A percentile compares a stretch with the other conserved stretches of the same genome.
Conservation (phyloP, 371 early-diverging fungal genomes). For the Blastocladiella emersonii region DNA sequence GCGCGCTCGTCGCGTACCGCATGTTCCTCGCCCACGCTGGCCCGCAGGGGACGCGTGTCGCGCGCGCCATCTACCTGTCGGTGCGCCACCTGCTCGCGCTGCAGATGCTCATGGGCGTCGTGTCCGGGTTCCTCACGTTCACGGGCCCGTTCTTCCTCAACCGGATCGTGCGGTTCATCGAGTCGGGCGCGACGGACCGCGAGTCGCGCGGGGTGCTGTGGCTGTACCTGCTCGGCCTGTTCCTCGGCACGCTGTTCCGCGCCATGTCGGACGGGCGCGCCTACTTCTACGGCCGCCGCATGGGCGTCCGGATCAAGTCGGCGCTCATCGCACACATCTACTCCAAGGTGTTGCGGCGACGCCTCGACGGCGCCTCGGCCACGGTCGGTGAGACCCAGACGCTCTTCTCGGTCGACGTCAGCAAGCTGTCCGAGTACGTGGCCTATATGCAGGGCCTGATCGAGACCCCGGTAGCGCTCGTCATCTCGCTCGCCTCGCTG, state of each 20-base stretch:
- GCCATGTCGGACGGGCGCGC: neutral
- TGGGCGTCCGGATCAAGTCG: neutral
- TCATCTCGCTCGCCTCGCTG: neutral
- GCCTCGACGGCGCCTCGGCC: neutral
- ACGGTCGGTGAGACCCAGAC: conserved; percentile 1
- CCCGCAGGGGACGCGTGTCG: neutral
- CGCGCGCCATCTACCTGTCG: neutral
- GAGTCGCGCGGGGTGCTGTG: neutral
- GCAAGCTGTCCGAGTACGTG: neutral
- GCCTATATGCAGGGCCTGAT: neutral
- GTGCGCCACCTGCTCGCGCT: neutral
- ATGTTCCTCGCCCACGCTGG: neutral
- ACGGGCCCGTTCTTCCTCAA: conserved; percentile 3
- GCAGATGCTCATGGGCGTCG: neutral
- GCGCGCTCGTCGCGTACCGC: neutral
- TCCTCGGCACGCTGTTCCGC: neutral
- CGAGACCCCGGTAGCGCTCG: neutral
- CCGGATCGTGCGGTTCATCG: neutral
- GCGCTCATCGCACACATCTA: neutral
- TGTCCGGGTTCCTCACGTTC: neutral
- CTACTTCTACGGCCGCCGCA: neutral
- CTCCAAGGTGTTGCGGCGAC: neutral
- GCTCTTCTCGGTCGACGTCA: neutral
- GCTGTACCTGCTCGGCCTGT: neutral
- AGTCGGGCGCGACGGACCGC: neutral